Evolutionary conservation across 495 filamentous ascomycete species (phyloP).

Genomic region (Aspergillus kassunensis): DNA sequence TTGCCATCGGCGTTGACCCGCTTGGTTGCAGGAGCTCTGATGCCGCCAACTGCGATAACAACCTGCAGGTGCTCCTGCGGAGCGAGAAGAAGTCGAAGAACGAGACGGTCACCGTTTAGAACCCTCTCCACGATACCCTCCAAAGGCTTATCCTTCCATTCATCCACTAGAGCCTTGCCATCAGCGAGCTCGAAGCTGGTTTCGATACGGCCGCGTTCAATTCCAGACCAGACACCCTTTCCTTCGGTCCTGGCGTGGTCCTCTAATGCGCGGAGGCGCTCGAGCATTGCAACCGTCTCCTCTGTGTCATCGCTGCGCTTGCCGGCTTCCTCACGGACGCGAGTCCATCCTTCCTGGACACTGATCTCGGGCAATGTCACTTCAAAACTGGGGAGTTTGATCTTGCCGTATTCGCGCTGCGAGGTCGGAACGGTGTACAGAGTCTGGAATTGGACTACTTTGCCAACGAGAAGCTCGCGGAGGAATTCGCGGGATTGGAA

Average conservation of each 20-base stretch:
- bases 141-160: conserved; percentile 72
- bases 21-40: conserved; percentile 80
- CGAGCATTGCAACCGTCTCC: conserved; percentile 62
- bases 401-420: conserved; percentile 82
- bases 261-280: conserved; percentile 74
- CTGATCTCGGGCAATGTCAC: conserved; percentile 72
- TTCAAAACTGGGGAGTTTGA: conserved; percentile 65
- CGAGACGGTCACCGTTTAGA: conserved; percentile 81
- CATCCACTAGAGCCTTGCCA: conserved; percentile 64
- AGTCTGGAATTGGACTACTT: conserved; percentile 76
- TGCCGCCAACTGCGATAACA: conserved; percentile 82
- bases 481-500: conserved; percentile 94
- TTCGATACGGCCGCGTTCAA: conserved; percentile 60
- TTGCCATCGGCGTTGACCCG: conserved; percentile 74
- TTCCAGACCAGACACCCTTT: conserved; percentile 70
- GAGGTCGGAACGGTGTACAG: conserved; percentile 76
- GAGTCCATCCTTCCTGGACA: conserved; percentile 83
- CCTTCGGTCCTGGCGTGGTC: conserved; percentile 69
- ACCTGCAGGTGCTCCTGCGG: conserved; percentile 79
- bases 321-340: conserved; percentile 87
- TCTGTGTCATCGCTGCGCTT: conserved; percentile 77
- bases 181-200: conserved; percentile 74
- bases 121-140: conserved; percentile 85
- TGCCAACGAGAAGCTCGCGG: conserved; percentile 77
- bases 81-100: conserved; percentile 72